Conservation (phyloP, 352 stramenopile species). For the Globisporangium takayamanum region DNA sequence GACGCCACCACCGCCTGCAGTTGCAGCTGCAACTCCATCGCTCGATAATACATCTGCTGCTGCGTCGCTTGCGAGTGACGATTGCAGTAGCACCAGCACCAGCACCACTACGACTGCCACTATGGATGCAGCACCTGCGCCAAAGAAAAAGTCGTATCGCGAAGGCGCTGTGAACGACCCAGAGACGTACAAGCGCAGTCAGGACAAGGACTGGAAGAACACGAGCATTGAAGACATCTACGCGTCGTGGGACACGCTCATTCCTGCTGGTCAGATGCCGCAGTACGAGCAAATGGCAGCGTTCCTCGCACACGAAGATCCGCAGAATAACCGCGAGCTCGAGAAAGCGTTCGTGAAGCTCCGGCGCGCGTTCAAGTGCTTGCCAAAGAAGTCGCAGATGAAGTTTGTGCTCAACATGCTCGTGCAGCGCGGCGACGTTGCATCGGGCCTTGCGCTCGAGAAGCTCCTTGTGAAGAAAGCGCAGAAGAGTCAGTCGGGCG, state of each 20-base stretch:
- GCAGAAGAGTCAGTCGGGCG: conserved; percentile 86
- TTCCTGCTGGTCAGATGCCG: conserved; percentile 53
- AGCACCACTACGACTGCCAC: background rate
- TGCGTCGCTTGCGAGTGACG: background rate
- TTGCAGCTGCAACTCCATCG: background rate
- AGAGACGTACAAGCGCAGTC: conserved; percentile 83
- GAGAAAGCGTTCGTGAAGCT: conserved; percentile 84
- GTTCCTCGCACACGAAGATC: conserved; percentile 71
- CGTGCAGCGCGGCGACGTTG: conserved; percentile 51
- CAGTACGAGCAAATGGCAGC: conserved; percentile 75
- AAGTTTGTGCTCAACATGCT: conserved; percentile 81
- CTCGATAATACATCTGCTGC: background rate
- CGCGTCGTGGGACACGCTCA: conserved; percentile 74
- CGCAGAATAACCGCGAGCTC: conserved; percentile 69
- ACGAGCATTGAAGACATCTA: conserved; percentile 87
- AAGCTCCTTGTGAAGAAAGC: conserved; percentile 86
- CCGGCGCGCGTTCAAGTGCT: conserved; percentile 81
- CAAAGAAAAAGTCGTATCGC: conserved; percentile 13
- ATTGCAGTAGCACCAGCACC: background rate
- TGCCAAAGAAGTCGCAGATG: conserved; percentile 90
- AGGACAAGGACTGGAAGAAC: conserved; percentile 73
- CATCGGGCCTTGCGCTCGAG: conserved; percentile 50
- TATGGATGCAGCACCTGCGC: no score
- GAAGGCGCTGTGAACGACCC: conserved; percentile 65
- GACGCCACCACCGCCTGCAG: background rate